phyloP scores from a whole-genome alignment of 2,329 filamentous ascomycete species.

The Cadophora gregata region DNA sequence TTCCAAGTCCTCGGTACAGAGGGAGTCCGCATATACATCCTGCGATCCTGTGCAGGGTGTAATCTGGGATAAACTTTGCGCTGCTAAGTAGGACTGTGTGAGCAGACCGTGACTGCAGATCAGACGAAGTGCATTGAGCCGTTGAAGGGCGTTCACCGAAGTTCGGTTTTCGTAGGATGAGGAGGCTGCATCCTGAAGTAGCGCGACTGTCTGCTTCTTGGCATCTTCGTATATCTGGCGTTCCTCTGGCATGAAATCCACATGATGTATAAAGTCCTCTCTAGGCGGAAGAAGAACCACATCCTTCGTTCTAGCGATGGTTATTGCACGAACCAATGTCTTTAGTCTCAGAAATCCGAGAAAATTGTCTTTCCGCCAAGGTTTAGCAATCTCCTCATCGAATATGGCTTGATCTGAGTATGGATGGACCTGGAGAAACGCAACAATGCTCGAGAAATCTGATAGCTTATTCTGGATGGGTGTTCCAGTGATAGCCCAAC shows the following conservation, averaged over 20 bases:
- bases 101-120: slow-evolving; percentile 53
- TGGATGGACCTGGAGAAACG: slow-evolving; percentile 51
- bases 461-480: slow-evolving; percentile 54
- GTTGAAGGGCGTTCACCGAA: neutral
- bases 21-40: too few relatives aligned
- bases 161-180: neutral
- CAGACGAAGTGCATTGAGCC: slow-evolving; percentile 52
- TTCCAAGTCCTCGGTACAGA: too few relatives aligned
- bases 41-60: too few relatives aligned
- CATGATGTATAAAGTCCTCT: neutral
- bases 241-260: neutral
- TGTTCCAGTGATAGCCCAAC: slow-evolving; percentile 57
- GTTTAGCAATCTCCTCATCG: slow-evolving; percentile 6
- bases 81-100: neutral
- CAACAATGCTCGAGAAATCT: slow-evolving; percentile 51
- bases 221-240: neutral
- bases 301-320: neutral
- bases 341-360: neutral
- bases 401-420: slow-evolving; percentile 48
- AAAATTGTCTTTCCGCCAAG: neutral
- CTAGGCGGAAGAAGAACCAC: neutral
- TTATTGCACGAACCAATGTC: neutral
- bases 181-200: neutral
- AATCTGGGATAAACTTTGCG: too few relatives aligned
- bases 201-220: neutral